These are phyloP conservation scores for Terana coerulea DNA, from an alignment of 768 basidiomycete species.

Conservation along the genomic window DNA sequence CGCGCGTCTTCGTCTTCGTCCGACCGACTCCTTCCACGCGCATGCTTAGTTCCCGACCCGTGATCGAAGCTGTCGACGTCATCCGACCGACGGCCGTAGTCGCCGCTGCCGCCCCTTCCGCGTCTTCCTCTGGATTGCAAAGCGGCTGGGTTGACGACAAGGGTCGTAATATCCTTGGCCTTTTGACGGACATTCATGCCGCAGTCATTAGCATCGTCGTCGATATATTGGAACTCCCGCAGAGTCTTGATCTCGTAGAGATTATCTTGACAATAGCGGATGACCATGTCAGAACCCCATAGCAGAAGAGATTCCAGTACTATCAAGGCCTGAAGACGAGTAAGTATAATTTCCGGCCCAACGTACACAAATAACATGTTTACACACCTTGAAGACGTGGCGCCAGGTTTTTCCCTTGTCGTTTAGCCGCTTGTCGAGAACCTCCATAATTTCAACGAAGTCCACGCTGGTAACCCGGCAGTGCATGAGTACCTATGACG, in stretches of 20 bases:
- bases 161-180: constrained; percentile 93
- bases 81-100: constrained; percentile 31
- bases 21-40: constrained; percentile 20
- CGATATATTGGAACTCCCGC: constrained; percentile 94
- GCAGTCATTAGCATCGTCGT: constrained; percentile 90
- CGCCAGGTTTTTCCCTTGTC: constrained; percentile 99
- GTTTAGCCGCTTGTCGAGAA: constrained; percentile 94
- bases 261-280: constrained; percentile 95
- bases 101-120: constrained; percentile 1
- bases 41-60: constrained; percentile 15
- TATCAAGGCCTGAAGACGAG: constrained; percentile 67
- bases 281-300: constrained; percentile 92
- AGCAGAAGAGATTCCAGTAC: constrained; percentile 92
- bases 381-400: constrained; percentile 90
- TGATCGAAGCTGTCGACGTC: too few species aligned
- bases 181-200: constrained; percentile 94
- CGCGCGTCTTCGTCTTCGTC: constrained; percentile 71
- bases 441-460: constrained; percentile 98
- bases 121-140: constrained; percentile 81
- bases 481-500: background rate
- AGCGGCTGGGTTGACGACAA: constrained; percentile 77
- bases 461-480: constrained; percentile 53
- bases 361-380: background rate
- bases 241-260: constrained; percentile 96
- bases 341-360: background rate